Evolutionary conservation across 768 basidiomycete genomes (phyloP).

Genomic region (Boletus rubescentipes): DNA sequence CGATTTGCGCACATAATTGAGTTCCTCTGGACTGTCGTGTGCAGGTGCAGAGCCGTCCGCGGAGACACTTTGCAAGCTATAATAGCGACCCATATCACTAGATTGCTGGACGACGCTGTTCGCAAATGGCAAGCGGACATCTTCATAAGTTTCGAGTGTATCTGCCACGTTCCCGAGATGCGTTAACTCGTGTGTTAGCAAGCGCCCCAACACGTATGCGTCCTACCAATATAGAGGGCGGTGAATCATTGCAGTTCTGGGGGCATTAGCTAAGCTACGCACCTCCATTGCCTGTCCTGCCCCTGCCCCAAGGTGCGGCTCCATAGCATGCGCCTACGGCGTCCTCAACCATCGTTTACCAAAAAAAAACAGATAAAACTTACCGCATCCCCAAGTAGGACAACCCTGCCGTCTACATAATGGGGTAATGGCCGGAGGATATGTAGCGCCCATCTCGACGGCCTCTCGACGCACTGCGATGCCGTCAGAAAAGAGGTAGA

Average conservation of each 20-base stretch:
- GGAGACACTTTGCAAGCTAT: constrained; percentile 11
- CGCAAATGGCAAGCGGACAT: constrained; percentile 31
- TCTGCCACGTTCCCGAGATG: constrained; percentile 21
- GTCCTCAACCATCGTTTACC: constrained; percentile 1
- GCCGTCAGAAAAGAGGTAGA: background rate
- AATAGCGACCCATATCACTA: constrained; percentile 22
- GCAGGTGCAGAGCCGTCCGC: constrained; percentile 2
- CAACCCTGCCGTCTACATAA: constrained; percentile 40
- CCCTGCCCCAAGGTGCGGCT: constrained; percentile 47
- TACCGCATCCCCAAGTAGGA: constrained; percentile 51
- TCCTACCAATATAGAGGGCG: constrained; percentile 16
- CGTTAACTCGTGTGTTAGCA: constrained; percentile 26
- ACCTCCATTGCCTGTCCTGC: constrained; percentile 55
- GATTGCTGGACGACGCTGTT: constrained; percentile 22
- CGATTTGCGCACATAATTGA: constrained; percentile 5
- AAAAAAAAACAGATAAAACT: constrained; percentile 8
- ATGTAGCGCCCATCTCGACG: constrained; percentile 46
- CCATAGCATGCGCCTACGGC: constrained; percentile 46
- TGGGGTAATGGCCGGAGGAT: constrained; percentile 38
- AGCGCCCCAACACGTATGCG: constrained; percentile 29
- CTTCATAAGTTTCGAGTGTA: constrained; percentile 34
- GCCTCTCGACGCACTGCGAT: constrained; percentile 34
- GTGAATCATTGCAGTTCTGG: background rate
- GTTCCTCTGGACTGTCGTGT: constrained; percentile 3
- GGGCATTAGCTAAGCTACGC: background rate